A percentile compares a stretch with the other conserved stretches of the same genome.
Evolutionary conservation across 495 filamentous ascomycete species (phyloP).

Genomic region (Podospora bellae-mahoneyi): DNA sequence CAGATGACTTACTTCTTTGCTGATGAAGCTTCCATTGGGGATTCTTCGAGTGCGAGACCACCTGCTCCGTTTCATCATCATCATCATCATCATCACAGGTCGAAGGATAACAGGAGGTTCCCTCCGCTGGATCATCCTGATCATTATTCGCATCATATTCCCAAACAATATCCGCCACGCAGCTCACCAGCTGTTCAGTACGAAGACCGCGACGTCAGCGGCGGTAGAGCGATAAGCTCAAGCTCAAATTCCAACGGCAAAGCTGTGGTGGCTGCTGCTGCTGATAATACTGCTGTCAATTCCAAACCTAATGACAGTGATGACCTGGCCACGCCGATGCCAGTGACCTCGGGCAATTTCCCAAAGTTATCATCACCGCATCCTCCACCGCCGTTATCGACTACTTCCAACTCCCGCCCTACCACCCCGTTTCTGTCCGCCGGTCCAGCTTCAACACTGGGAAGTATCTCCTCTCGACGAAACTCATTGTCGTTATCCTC

Average conservation of each 20-base stretch:
- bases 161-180: background rate
- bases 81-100: background rate
- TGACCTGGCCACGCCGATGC: background rate
- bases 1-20: constrained; percentile 57
- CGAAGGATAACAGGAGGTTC: background rate
- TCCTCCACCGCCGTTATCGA: background rate
- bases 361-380: background rate
- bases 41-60: constrained; percentile 27
- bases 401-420: constrained; percentile 34
- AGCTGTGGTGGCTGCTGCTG: background rate
- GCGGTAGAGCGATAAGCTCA: constrained; percentile 1
- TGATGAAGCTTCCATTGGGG: constrained; percentile 50
- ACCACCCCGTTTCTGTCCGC: constrained; percentile 54
- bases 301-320: background rate
- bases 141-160: constrained; percentile 2
- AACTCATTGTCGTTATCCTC: constrained; percentile 53
- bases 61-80: background rate
- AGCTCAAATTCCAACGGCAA: constrained; percentile 15
- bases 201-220: constrained; percentile 6
- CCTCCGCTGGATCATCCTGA: background rate
- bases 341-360: background rate
- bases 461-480: constrained; percentile 53
- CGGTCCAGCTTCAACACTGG: constrained; percentile 45
- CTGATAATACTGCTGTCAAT: background rate
- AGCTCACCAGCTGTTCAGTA: constrained; percentile 6